Conservation (phyloP, 305 asterid species). For the Rubia balearica region DNA sequence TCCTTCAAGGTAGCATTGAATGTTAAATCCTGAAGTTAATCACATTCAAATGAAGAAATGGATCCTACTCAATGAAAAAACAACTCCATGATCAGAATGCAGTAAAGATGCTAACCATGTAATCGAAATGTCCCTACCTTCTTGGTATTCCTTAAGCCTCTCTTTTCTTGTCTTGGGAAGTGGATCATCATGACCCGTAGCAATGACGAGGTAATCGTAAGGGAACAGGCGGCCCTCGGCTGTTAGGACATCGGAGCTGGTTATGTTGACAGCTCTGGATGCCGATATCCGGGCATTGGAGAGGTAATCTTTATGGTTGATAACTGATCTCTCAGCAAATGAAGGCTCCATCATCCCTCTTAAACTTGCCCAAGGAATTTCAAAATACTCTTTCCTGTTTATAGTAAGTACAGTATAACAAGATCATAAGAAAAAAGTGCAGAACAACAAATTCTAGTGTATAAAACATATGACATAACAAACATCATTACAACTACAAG, state of each 20-base stretch:
- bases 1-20: not conserved
- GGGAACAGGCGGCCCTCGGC: slow-evolving; percentile 46
- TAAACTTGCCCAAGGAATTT: slow-evolving; percentile 81
- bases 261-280: slow-evolving; percentile 51
- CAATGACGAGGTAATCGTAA: slow-evolving; percentile 74
- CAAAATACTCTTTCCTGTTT: slow-evolving; percentile 74
- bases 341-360: slow-evolving; percentile 73
- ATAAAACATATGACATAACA: not conserved
- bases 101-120: no score
- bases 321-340: slow-evolving; percentile 61
- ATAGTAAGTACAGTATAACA: not conserved
- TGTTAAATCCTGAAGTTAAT: no score
- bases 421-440: not conserved
- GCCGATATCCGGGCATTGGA: slow-evolving; percentile 55
- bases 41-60: no score
- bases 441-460: not conserved
- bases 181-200: slow-evolving; percentile 65
- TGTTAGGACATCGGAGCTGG: slow-evolving; percentile 52
- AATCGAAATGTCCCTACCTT: slow-evolving; percentile 33
- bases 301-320: slow-evolving; percentile 73
- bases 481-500: not conserved
- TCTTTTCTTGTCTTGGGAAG: slow-evolving; percentile 41
- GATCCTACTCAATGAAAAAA: no score
- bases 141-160: slow-evolving; percentile 43
- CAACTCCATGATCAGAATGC: no score